Conservation (phyloP, 495 filamentous ascomycete species). For the Penicillium diatomitis region DNA sequence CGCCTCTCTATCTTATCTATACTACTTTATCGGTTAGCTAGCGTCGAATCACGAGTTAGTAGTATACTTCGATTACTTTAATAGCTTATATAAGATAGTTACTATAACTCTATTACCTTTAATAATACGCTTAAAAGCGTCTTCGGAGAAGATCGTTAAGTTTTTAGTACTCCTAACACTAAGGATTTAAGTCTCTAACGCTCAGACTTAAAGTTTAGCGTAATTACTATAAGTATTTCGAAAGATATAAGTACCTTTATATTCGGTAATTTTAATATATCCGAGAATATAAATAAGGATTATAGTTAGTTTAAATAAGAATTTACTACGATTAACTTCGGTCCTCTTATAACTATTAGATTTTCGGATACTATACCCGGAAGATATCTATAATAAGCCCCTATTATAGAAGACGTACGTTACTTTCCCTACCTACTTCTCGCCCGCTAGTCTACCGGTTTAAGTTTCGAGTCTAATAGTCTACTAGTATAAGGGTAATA, state of each 20-base stretch:
- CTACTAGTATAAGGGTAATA: neutral
- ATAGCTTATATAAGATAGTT: neutral
- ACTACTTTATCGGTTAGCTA: neutral
- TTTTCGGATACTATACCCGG: neutral
- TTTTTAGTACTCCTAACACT: neutral
- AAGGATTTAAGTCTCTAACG: neutral
- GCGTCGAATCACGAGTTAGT: neutral
- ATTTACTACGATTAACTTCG: neutral
- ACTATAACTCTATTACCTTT: neutral
- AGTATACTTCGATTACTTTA: neutral
- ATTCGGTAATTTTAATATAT: neutral
- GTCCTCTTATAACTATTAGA: neutral
- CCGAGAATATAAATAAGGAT: neutral
- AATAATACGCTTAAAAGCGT: neutral
- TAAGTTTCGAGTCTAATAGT: neutral
- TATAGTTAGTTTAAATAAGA: neutral
- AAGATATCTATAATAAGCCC: neutral
- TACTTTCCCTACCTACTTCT: too few relatives aligned
- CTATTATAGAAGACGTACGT: neutral
- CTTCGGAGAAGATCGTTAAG: neutral
- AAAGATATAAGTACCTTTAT: neutral
- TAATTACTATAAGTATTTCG: neutral
- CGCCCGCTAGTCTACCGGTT: too few relatives aligned
- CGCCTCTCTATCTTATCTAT: neutral
- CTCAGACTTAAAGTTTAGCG: neutral